These are phyloP conservation scores for Lanmaoa pseudosensibilis DNA, from an alignment of 768 basidiomycete genomes.

Conservation along the genomic window DNA sequence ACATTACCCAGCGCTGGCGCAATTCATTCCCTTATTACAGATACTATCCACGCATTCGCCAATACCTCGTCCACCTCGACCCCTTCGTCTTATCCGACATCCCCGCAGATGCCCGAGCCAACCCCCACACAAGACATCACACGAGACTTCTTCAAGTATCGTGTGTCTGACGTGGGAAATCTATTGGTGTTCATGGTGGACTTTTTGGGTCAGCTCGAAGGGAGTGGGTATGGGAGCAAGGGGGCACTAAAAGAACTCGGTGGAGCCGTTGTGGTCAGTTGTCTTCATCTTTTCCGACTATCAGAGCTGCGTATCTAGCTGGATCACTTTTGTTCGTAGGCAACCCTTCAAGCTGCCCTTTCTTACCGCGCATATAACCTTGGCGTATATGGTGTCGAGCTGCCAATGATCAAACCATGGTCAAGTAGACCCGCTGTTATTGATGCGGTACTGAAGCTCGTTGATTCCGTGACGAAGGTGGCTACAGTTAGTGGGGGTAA, in stretches of 20 bases:
- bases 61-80: slow-evolving; percentile 11
- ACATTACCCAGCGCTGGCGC: slow-evolving; percentile 46
- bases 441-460: slow-evolving; percentile 69
- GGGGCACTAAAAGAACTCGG: slow-evolving; percentile 40
- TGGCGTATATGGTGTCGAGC: slow-evolving; percentile 74
- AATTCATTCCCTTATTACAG: slow-evolving; percentile 63
- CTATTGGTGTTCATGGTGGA: slow-evolving; percentile 62
- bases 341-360: slow-evolving; percentile 67
- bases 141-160: slow-evolving; percentile 79
- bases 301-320: background rate
- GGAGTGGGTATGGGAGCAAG: slow-evolving; percentile 21
- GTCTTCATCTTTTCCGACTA: background rate
- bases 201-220: slow-evolving; percentile 26
- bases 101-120: slow-evolving; percentile 43
- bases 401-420: slow-evolving; percentile 78
- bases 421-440: slow-evolving; percentile 70
- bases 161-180: slow-evolving; percentile 62
- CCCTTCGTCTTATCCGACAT: slow-evolving; percentile 11
- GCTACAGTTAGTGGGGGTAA: slow-evolving; percentile 14
- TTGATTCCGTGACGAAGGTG: slow-evolving; percentile 54
- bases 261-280: slow-evolving; percentile 58
- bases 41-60: slow-evolving; percentile 65
- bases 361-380: slow-evolving; percentile 73
- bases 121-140: slow-evolving; percentile 69
- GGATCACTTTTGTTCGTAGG: slow-evolving; percentile 41